Percentiles rank a stretch among this genome's conserved stretches.
Evolutionary conservation across 2,329 filamentous ascomycete genomes (phyloP).

Genomic region (Epichloe sibirici): DNA sequence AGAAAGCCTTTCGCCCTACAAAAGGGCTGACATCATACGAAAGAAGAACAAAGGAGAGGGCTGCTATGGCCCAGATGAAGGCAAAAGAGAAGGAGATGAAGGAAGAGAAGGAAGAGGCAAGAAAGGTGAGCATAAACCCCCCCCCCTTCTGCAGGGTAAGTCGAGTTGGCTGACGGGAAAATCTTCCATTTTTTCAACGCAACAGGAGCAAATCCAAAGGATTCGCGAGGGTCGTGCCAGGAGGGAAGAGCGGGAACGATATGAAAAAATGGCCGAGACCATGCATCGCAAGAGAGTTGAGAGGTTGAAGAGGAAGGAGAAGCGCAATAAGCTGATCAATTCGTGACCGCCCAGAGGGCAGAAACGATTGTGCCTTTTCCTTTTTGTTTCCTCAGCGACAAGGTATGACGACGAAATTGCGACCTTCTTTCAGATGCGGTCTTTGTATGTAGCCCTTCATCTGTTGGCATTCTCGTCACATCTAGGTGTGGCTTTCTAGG

Average conservation of each 20-base stretch:
- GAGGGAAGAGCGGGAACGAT: slow-evolving; percentile 88
- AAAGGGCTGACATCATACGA: slow-evolving; percentile 69
- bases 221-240: slow-evolving; percentile 77
- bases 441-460: too few species aligned
- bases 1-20: slow-evolving; percentile 74
- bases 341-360: slow-evolving; percentile 21
- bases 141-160: background rate
- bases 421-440: background rate
- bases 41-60: slow-evolving; percentile 59
- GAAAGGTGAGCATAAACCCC: slow-evolving; percentile 48
- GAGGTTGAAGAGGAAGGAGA: slow-evolving; percentile 86
- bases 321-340: slow-evolving; percentile 77
- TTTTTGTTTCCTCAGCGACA: background rate
- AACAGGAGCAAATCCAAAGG: slow-evolving; percentile 58
- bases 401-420: background rate
- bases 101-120: slow-evolving; percentile 83
- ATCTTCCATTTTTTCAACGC: slow-evolving; percentile 8
- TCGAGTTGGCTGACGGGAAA: background rate
- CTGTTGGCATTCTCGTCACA: background rate
- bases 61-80: slow-evolving; percentile 64
- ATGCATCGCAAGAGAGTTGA: slow-evolving; percentile 97
- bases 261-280: slow-evolving; percentile 88
- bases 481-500: background rate
- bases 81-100: slow-evolving; percentile 92
- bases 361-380: background rate